A percentile compares a stretch with the other conserved stretches of the same genome.
Conservation (phyloP, 768 basidiomycete species). For the Calvatia gigantea region DNA sequence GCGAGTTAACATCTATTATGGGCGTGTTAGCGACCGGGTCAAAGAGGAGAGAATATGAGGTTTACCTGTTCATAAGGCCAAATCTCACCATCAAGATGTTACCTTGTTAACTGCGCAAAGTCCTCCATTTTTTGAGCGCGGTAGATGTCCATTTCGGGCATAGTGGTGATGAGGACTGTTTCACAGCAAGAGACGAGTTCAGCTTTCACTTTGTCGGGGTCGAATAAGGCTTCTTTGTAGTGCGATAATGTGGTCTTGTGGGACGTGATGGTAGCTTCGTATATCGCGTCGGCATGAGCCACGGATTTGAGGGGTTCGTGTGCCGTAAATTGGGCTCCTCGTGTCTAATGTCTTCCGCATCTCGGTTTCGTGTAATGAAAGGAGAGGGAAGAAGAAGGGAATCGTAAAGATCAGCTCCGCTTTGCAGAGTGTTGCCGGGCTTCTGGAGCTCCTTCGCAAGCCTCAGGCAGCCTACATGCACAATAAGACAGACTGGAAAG, state of each 20-base stretch:
- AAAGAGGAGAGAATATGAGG: neutral
- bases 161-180: slow-evolving; percentile 82
- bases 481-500: neutral
- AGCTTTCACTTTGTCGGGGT: slow-evolving; percentile 46
- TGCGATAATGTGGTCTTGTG: slow-evolving; percentile 66
- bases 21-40: too few species aligned
- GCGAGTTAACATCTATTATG: slow-evolving; percentile 55
- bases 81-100: slow-evolving; percentile 79
- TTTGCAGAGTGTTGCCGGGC: slow-evolving; percentile 67
- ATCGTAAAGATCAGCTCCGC: too few species aligned
- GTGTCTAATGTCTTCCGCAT: too few species aligned
- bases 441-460: slow-evolving; percentile 78
- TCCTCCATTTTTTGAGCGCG: slow-evolving; percentile 73
- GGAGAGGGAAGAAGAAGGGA: too few species aligned
- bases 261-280: slow-evolving; percentile 74
- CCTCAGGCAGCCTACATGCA: slow-evolving; percentile 64
- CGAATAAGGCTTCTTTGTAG: slow-evolving; percentile 50
- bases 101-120: slow-evolving; percentile 51
- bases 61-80: slow-evolving; percentile 68
- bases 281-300: slow-evolving; percentile 67
- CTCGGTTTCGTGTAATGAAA: too few species aligned
- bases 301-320: slow-evolving; percentile 78
- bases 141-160: slow-evolving; percentile 85
- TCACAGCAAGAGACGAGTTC: slow-evolving; percentile 77
- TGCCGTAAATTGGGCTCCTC: slow-evolving; percentile 64